These are phyloP conservation scores for Giardia muris DNA, from an alignment of 208 protist species.

Conservation along the genomic window DNA sequence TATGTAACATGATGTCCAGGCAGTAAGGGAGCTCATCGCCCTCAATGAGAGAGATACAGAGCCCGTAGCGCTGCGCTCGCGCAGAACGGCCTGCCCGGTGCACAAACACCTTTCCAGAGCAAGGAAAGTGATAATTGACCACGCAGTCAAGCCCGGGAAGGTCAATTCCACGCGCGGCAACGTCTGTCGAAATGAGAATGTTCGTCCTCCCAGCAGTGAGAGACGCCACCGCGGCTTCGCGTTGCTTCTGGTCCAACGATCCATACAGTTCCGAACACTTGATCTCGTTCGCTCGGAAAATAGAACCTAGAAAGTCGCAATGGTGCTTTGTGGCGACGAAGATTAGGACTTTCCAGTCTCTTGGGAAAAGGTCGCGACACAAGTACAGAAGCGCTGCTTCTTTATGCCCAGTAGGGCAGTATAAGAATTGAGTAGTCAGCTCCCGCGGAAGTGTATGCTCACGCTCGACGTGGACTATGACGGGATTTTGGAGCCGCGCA, in stretches of 20 bases:
- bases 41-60: not conserved
- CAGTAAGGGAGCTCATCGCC: slow-evolving; percentile 2
- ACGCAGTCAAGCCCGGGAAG: slow-evolving; percentile 33
- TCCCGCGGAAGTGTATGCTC: not conserved
- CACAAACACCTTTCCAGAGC: not conserved
- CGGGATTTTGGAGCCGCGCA: not conserved
- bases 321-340: slow-evolving; percentile 19
- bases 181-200: slow-evolving; percentile 38
- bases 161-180: slow-evolving; percentile 38
- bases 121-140: slow-evolving; percentile 36
- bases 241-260: not conserved
- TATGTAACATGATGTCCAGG: not conserved
- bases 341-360: not conserved
- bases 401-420: too few species aligned
- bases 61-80: not conserved
- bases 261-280: not conserved
- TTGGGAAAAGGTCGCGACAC: not conserved
- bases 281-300: not conserved
- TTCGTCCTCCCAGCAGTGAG: not conserved
- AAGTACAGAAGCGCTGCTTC: not conserved
- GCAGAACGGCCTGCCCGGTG: slow-evolving; percentile 11
- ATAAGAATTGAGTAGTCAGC: not conserved
- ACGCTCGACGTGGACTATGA: not conserved
- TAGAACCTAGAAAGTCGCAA: not conserved
- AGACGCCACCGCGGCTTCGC: not conserved